Percentiles rank a stretch among this genome's conserved stretches.
Conservation (phyloP, 2,329 filamentous ascomycete genomes). For the Chaetothyriales sp. region DNA sequence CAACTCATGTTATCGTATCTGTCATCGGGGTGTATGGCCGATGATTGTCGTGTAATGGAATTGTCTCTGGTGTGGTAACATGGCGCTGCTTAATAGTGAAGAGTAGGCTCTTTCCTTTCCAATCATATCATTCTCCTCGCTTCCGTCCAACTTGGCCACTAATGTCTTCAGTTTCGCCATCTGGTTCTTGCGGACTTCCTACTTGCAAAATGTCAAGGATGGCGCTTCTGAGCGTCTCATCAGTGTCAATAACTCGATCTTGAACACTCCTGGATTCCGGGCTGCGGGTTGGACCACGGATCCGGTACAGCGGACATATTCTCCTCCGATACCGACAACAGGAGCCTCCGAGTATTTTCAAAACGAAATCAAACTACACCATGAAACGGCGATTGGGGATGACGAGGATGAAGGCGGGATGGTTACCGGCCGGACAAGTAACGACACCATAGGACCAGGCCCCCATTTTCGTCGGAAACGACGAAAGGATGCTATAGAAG, state of each 20-base stretch:
- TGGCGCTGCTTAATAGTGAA: constrained; percentile 38
- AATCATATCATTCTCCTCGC: neutral
- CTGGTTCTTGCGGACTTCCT: constrained; percentile 50
- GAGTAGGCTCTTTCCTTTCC: constrained; percentile 26
- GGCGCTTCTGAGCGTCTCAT: constrained; percentile 52
- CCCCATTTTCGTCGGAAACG: constrained; percentile 34
- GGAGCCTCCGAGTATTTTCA: constrained; percentile 49
- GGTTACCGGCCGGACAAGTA: constrained; percentile 42
- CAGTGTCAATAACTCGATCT: constrained; percentile 45
- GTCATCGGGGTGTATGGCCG: neutral
- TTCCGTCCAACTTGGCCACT: neutral
- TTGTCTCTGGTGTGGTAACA: constrained; percentile 11
- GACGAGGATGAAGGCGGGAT: constrained; percentile 49
- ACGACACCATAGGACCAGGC: constrained; percentile 42
- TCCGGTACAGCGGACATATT: constrained; percentile 46
- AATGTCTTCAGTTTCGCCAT: constrained; percentile 40
- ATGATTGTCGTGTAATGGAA: neutral
- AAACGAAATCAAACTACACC: constrained; percentile 26
- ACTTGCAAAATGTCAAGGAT: constrained; percentile 48
- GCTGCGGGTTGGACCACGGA: constrained; percentile 47
- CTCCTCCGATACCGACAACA: constrained; percentile 50
- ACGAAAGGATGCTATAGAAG: constrained; percentile 43
- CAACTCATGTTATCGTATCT: no score
- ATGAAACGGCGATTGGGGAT: constrained; percentile 28
- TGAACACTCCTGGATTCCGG: constrained; percentile 50